Evolutionary conservation across 2,329 filamentous ascomycete genomes (phyloP).

Genomic region (Aspergillus sp.): DNA sequence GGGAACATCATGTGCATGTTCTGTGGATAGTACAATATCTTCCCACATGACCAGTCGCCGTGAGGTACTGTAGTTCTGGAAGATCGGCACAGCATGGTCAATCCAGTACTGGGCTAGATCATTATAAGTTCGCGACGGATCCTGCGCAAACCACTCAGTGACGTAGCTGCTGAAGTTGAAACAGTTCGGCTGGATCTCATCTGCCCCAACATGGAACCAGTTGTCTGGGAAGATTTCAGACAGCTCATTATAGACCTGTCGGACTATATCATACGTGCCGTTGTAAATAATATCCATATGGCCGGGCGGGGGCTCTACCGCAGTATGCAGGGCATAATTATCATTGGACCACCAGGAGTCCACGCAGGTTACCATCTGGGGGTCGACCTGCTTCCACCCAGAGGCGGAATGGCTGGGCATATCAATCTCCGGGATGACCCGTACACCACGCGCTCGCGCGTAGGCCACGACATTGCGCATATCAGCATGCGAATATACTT

Average conservation of each 20-base stretch:
- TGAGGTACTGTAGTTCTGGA: conserved; percentile 44
- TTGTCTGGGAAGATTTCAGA: conserved; percentile 54
- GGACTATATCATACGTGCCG: conserved; percentile 58
- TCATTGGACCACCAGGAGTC: conserved; percentile 66
- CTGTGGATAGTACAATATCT: conserved; percentile 51
- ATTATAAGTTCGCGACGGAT: conserved; percentile 53
- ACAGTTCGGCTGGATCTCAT: conserved; percentile 58
- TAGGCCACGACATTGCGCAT: conserved; percentile 52
- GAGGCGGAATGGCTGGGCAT: conserved; percentile 62
- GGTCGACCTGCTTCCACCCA: conserved; percentile 60
- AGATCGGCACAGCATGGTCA: conserved; percentile 55
- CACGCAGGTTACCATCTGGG: conserved; percentile 57
- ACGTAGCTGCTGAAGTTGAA: conserved; percentile 59
- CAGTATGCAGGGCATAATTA: conserved; percentile 56
- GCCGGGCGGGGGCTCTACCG: conserved; percentile 59
- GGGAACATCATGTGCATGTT: conserved; percentile 51
- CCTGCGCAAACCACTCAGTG: conserved; percentile 53
- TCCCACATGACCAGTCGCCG: conserved; percentile 62
- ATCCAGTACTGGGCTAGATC: conserved; percentile 59
- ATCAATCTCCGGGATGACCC: conserved; percentile 63
- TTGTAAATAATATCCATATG: conserved; percentile 59
- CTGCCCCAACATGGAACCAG: conserved; percentile 59
- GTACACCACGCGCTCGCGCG: conserved; percentile 58
- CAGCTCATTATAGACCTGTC: conserved; percentile 57
- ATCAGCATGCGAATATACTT: conserved; percentile 49